phyloP scores from a whole-genome alignment of 1,284 basidiomycete genomes.

The Tilletia walkeri region DNA sequence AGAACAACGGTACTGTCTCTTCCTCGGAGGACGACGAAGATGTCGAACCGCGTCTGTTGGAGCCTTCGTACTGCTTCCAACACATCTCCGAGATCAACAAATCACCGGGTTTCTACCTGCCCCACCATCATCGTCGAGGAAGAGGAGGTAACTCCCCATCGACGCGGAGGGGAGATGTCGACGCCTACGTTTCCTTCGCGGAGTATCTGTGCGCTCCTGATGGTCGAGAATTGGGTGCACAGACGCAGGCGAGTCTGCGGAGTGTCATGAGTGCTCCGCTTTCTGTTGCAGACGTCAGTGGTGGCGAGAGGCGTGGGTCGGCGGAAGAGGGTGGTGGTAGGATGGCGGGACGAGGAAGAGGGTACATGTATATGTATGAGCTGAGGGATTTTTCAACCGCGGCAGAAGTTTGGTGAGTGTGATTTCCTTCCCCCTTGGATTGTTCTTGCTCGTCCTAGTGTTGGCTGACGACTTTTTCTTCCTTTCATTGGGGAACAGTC shows the following conservation, averaged over 20 bases:
- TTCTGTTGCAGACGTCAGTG: constrained; percentile 23
- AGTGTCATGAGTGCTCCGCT: constrained; percentile 26
- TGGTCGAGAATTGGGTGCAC: constrained; percentile 18
- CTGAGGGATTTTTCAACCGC: constrained; percentile 18
- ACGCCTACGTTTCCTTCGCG: constrained; percentile 18
- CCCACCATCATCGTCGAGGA: not conserved
- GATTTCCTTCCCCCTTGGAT: not conserved
- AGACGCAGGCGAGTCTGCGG: constrained; percentile 30
- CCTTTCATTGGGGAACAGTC: constrained; percentile 14
- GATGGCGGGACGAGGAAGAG: constrained; percentile 11
- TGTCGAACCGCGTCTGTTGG: constrained; percentile 16
- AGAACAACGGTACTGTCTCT: not conserved
- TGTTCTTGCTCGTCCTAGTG: not conserved
- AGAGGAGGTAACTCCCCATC: not conserved
- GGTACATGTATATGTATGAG: constrained; percentile 45
- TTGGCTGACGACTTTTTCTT: not conserved
- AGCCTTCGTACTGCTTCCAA: constrained; percentile 33
- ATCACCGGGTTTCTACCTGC: constrained; percentile 30
- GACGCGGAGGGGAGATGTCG: not conserved
- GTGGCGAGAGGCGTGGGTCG: constrained; percentile 10
- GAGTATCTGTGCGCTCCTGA: constrained; percentile 20
- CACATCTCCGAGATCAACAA: constrained; percentile 41
- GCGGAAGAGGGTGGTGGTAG: not conserved
- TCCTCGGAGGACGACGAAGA: constrained; percentile 9
- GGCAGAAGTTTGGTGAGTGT: constrained; percentile 4